These are phyloP conservation scores for Colletotrichum sp. DNA, from an alignment of 2,329 filamentous ascomycete species.

Conservation along the genomic window DNA sequence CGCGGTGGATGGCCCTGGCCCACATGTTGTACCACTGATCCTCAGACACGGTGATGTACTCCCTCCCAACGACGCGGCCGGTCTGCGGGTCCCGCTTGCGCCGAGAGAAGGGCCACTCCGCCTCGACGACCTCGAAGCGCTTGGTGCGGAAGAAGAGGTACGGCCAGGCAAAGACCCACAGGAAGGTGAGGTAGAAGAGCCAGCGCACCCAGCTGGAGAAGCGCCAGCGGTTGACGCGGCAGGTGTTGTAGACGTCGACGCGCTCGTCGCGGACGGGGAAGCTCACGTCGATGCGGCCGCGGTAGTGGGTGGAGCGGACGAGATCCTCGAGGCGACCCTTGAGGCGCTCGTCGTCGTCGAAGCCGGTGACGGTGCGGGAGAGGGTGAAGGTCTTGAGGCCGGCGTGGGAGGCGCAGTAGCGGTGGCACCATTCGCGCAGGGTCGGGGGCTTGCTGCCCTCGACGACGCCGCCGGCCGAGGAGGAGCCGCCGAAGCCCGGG, in stretches of 20 bases:
- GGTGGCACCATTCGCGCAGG: slow-evolving; percentile 67
- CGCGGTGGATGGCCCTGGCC: slow-evolving; percentile 62
- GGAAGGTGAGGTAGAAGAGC: slow-evolving; percentile 69
- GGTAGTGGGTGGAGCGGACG: slow-evolving; percentile 70
- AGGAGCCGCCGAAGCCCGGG: slow-evolving; percentile 42
- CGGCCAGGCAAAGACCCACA: slow-evolving; percentile 76
- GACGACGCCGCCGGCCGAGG: neutral
- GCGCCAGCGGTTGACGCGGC: slow-evolving; percentile 68
- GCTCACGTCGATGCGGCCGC: slow-evolving; percentile 61
- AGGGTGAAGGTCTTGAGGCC: slow-evolving; percentile 62
- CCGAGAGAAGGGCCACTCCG: slow-evolving; percentile 63
- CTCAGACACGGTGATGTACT: slow-evolving; percentile 60
- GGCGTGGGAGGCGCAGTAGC: slow-evolving; percentile 64
- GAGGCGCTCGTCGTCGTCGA: slow-evolving; percentile 60
- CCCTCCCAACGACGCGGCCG: slow-evolving; percentile 26
- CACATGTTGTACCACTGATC: slow-evolving; percentile 69
- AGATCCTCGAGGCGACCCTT: slow-evolving; percentile 57
- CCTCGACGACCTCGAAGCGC: slow-evolving; percentile 67
- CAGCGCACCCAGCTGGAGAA: slow-evolving; percentile 66
- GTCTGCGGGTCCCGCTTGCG: slow-evolving; percentile 6
- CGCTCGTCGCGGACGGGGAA: slow-evolving; percentile 63
- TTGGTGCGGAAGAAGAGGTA: slow-evolving; percentile 71
- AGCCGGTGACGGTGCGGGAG: slow-evolving; percentile 59
- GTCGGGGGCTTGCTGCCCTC: slow-evolving; percentile 4
- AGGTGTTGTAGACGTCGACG: slow-evolving; percentile 69